Percentiles rank a stretch among this genome's conserved stretches.
phyloP scores from a whole-genome alignment of 805 yeast species.

The Myxozyma udenii region DNA sequence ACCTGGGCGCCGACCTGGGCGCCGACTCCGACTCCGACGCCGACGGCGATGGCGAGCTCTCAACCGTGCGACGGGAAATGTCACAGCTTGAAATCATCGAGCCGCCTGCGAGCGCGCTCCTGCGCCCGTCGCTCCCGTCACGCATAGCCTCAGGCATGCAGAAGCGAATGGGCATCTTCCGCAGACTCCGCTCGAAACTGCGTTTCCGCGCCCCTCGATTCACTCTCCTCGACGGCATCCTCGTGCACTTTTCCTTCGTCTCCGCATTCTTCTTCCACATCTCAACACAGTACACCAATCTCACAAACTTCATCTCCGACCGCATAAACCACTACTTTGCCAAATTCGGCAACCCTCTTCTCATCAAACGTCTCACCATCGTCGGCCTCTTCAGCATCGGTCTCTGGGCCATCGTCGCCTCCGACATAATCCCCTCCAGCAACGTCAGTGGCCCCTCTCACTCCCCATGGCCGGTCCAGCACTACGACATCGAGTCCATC shows the following conservation, averaged over 20 bases:
- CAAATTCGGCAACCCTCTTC: slow-evolving; percentile 79
- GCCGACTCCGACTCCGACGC: too few relatives aligned
- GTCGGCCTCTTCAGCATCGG: slow-evolving; percentile 61
- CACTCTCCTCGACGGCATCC: slow-evolving; percentile 22
- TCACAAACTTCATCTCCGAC: slow-evolving; percentile 5
- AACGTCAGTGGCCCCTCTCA: slow-evolving; percentile 2
- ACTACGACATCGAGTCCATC: slow-evolving; percentile 58
- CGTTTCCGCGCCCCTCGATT: slow-evolving; percentile 34
- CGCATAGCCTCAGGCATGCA: slow-evolving; percentile 17
- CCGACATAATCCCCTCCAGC: slow-evolving; percentile 50
- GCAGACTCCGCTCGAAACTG: slow-evolving; percentile 2
- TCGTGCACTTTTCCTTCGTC: slow-evolving; percentile 8
- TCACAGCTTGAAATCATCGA: slow-evolving; percentile 45
- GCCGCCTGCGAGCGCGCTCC: slow-evolving; percentile 22
- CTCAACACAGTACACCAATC: slow-evolving; percentile 1
- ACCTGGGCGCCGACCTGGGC: slow-evolving; percentile 16
- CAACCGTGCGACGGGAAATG: slow-evolving; percentile 34
- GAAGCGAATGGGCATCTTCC: slow-evolving; percentile 1
- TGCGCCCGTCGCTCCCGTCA: slow-evolving; percentile 21
- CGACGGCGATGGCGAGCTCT: too few relatives aligned
- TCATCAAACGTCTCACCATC: slow-evolving; percentile 72
- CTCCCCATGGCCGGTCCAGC: slow-evolving; percentile 40
- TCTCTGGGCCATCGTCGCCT: slow-evolving; percentile 55
- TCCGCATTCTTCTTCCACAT: slow-evolving; percentile 10
- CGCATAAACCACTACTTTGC: slow-evolving; percentile 43